Percentiles rank a stretch among this genome's conserved stretches.
Conservation (phyloP, 2,329 filamentous ascomycete species). For the Ramularia collo-cygni region DNA sequence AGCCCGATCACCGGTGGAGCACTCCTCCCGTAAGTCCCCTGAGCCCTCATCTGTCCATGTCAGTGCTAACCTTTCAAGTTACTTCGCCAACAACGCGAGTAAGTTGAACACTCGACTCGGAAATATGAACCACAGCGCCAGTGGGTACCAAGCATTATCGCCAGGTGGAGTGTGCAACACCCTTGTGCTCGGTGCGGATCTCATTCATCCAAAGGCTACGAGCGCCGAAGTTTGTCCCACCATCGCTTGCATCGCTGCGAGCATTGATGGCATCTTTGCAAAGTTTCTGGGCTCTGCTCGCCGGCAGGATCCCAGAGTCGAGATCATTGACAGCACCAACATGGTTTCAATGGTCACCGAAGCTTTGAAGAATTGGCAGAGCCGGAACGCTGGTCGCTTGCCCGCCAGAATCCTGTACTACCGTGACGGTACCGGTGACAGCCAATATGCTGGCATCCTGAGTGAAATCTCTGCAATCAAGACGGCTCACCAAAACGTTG, state of each 20-base stretch:
- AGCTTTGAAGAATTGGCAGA: slow-evolving; percentile 7
- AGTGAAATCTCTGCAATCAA: slow-evolving; percentile 3
- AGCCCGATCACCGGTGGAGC: no score
- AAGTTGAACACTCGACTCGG: neutral
- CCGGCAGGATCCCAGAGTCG: slow-evolving; percentile 18
- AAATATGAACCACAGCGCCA: neutral
- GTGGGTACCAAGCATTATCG: neutral
- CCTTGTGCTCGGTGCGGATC: slow-evolving; percentile 2
- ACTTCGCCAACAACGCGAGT: neutral
- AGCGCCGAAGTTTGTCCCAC: slow-evolving; percentile 26
- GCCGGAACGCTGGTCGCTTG: slow-evolving; percentile 3
- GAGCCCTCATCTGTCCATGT: no score
- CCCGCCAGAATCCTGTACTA: slow-evolving; percentile 17
- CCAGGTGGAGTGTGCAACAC: slow-evolving; percentile 8
- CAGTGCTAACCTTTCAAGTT: no score
- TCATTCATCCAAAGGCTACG: slow-evolving; percentile 2
- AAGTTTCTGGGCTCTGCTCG: slow-evolving; percentile 31
- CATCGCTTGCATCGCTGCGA: slow-evolving; percentile 18
- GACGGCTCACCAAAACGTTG: neutral
- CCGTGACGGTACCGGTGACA: slow-evolving; percentile 9
- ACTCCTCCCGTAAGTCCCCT: no score
- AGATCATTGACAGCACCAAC: slow-evolving; percentile 1
- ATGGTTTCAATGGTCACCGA: slow-evolving; percentile 2
- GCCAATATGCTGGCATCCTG: neutral
- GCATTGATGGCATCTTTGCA: slow-evolving; percentile 7